Percentiles rank a stretch among this genome's conserved stretches.
Conservation (phyloP, 1,284 basidiomycete genomes). For the Pascua sp. region DNA sequence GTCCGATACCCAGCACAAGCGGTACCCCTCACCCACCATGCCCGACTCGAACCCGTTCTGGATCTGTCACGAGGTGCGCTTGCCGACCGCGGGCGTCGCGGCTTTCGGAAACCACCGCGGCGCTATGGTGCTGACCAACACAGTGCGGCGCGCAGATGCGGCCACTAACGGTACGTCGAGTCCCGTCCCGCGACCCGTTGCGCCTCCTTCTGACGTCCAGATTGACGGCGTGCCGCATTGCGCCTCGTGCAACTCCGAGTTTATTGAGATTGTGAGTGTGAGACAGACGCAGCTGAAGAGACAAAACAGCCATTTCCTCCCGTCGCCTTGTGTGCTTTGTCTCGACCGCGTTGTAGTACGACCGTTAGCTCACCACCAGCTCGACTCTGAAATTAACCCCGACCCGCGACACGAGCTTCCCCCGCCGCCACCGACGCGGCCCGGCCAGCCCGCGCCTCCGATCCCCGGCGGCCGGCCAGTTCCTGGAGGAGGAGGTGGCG, state of each 20-base stretch:
- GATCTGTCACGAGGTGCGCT: conserved; percentile 42
- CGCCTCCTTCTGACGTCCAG: conserved; percentile 15
- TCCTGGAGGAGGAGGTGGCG: conserved; percentile 6
- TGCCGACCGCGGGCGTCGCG: too few relatives aligned
- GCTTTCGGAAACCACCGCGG: too few relatives aligned
- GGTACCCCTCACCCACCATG: conserved; percentile 12
- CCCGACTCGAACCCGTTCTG: conserved; percentile 35
- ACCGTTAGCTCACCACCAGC: conserved; percentile 19
- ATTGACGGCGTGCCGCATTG: conserved; percentile 33
- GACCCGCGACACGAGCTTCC: conserved; percentile 42
- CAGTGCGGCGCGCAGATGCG: conserved; percentile 46
- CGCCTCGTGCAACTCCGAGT: conserved; percentile 43
- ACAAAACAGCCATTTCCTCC: too few relatives aligned
- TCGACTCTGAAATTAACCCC: conserved; percentile 42
- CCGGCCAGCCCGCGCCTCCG: conserved; percentile 7
- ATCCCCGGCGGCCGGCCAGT: conserved; percentile 1
- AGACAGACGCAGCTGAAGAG: too few relatives aligned
- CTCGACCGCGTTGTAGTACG: too few relatives aligned
- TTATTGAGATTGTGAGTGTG: conserved; percentile 42
- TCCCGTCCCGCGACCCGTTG: background rate
- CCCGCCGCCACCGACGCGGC: conserved; percentile 33
- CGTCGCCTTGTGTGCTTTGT: too few relatives aligned
- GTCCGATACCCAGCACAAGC: too few relatives aligned
- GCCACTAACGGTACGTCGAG: conserved; percentile 27
- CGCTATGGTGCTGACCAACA: conserved; percentile 2